Evolutionary conservation across 192 early-diverging fungal genomes (phyloP).

Genomic region (Mortierella hygrophila): DNA sequence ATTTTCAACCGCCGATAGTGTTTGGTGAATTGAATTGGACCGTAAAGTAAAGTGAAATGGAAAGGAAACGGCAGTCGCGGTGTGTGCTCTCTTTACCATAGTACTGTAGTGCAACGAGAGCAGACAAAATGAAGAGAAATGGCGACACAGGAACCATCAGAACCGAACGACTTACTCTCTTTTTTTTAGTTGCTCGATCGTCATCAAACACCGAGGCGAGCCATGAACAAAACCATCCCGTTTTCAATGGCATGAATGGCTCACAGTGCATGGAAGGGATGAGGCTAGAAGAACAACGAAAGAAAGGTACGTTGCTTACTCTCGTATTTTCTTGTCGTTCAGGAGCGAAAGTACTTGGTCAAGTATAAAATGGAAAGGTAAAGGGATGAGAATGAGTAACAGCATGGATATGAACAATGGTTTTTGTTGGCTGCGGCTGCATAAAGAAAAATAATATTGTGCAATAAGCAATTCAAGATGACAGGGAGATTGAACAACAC

Average conservation of each 20-base stretch:
- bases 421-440: background rate
- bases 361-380: background rate
- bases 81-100: background rate
- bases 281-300: too few relatives aligned
- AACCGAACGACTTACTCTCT: background rate
- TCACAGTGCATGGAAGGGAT: too few relatives aligned
- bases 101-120: background rate
- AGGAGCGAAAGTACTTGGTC: background rate
- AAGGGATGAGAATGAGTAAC: background rate
- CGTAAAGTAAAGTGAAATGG: background rate
- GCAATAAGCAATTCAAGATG: background rate
- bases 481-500: background rate
- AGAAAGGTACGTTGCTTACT: too few relatives aligned
- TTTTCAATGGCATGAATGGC: too few relatives aligned
- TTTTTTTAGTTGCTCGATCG: too few relatives aligned
- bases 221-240: too few relatives aligned
- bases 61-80: too few relatives aligned
- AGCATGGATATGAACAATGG: background rate
- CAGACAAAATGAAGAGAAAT: background rate
- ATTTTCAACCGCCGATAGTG: background rate
- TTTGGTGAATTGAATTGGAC: background rate
- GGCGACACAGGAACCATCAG: background rate
- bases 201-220: too few relatives aligned
- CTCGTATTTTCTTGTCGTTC: background rate
- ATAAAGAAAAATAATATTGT: background rate